Evolutionary conservation across 163 green algal genomes (phyloP).

Genomic region (Coccomyxa subellipsoidea): DNA sequence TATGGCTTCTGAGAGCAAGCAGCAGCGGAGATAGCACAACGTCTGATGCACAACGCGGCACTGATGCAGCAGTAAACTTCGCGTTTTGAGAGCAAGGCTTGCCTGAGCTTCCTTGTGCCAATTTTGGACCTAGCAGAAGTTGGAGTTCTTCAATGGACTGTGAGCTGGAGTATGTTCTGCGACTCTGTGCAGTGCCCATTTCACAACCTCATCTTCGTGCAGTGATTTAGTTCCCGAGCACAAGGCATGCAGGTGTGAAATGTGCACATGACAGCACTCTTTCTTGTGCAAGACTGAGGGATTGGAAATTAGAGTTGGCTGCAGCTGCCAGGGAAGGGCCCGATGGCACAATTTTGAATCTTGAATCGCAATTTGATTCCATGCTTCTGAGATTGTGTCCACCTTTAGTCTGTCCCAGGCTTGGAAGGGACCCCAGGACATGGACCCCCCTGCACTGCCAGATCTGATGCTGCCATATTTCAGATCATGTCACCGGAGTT

Average conservation of each 20-base stretch:
- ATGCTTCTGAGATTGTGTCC: neutral
- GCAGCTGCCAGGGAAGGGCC: neutral
- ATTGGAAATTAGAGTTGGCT: neutral
- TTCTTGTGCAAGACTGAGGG: neutral
- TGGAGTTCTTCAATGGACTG: neutral
- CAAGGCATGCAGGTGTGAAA: neutral
- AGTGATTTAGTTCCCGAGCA: no score
- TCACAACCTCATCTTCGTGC: neutral
- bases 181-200: neutral
- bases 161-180: neutral
- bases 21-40: no score
- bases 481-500: no score
- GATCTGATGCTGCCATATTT: no score
- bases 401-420: neutral
- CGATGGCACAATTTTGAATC: neutral
- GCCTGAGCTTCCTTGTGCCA: no score
- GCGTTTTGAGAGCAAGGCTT: no score
- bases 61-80: no score
- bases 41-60: no score
- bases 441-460: neutral
- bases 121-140: no score
- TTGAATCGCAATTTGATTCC: neutral
- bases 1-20: no score
- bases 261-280: neutral
- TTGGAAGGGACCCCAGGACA: neutral